A percentile compares a stretch with the other conserved stretches of the same genome.
Evolutionary conservation across 305 asterid species (phyloP).

Genomic region (Fraxinus ornus): DNA sequence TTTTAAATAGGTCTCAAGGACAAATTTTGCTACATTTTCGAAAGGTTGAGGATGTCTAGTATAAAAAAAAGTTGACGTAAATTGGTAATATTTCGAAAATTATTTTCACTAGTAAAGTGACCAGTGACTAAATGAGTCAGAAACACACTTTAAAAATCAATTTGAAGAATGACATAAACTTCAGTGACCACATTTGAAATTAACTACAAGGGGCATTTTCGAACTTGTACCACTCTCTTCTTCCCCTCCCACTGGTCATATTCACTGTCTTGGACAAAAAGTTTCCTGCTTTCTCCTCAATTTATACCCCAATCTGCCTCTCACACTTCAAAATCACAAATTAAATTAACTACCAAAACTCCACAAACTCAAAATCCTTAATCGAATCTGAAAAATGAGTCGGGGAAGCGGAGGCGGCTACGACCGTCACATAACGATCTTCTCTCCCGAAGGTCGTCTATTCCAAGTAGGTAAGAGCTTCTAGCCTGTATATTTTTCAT

Average conservation of each 20-base stretch:
- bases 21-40: not conserved
- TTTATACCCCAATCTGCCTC: constrained; percentile 10
- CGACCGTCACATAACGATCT: constrained; percentile 99
- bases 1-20: not conserved
- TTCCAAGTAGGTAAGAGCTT: constrained; percentile 83
- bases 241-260: not conserved
- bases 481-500: not conserved
- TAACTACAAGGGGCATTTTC: not conserved
- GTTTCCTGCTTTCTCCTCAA: constrained; percentile 21
- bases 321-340: not conserved
- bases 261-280: constrained; percentile 41
- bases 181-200: not conserved
- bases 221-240: not conserved
- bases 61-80: no score
- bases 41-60: no score
- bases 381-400: constrained; percentile 51
- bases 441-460: constrained; percentile 99
- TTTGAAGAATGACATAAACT: not conserved
- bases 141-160: not conserved
- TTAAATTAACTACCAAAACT: not conserved
- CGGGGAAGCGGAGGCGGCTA: constrained; percentile 99
- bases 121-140: not conserved
- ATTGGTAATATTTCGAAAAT: no score
- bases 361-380: not conserved
- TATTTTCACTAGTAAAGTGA: not conserved